Evolutionary conservation across 1,284 basidiomycete species (phyloP).

Genomic region (Phylloboletellus chloephorus): DNA sequence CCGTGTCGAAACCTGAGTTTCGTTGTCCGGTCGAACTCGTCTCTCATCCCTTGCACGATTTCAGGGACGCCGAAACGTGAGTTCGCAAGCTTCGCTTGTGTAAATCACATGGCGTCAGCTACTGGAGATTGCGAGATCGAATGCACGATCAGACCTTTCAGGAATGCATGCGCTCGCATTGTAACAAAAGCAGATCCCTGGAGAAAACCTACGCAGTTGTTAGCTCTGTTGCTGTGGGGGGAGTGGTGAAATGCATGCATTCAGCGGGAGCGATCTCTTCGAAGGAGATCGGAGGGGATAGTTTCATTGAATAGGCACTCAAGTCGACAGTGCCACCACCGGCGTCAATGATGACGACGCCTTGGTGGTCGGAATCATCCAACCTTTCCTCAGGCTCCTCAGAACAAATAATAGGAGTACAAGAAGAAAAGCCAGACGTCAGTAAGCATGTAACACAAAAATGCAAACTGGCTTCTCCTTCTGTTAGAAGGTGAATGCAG

Average conservation of each 20-base stretch:
- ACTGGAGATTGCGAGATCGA: too few relatives aligned
- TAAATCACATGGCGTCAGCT: too few relatives aligned
- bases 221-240: too few relatives aligned
- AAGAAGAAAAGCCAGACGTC: conserved; percentile 23
- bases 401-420: conserved; percentile 9
- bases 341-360: conserved; percentile 46
- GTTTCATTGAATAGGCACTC: conserved; percentile 39
- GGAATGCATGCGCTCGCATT: conserved; percentile 32
- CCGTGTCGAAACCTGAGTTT: conserved; percentile 41
- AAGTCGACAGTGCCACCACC: conserved; percentile 56
- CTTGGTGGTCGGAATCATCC: conserved; percentile 27
- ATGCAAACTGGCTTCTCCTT: conserved; percentile 47
- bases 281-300: conserved; percentile 27
- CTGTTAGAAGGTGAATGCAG: conserved; percentile 42
- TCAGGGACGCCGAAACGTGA: conserved; percentile 28
- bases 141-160: conserved; percentile 35
- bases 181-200: conserved; percentile 41
- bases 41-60: conserved; percentile 37
- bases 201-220: conserved; percentile 32
- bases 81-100: conserved; percentile 31
- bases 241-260: too few relatives aligned
- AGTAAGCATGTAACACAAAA: conserved; percentile 39
- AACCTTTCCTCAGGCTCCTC: conserved; percentile 14
- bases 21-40: conserved; percentile 44
- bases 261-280: conserved; percentile 38